A percentile compares a stretch with the other conserved stretches of the same genome.
phyloP scores from a whole-genome alignment of 148 eudicot species.

The Talinum fruticosum region DNA sequence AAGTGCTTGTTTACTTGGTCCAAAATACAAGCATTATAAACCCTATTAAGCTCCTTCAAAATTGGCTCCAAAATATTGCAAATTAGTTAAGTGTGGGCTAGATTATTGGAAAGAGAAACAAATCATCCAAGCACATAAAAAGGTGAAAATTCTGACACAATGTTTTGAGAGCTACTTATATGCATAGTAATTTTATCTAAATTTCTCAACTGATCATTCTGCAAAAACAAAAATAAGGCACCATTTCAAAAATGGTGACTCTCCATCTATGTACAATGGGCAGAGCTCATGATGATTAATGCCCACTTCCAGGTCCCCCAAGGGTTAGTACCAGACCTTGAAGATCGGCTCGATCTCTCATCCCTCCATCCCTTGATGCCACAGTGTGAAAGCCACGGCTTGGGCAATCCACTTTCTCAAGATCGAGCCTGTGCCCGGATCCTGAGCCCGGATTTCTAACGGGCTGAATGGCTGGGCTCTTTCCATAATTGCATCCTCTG shows the following conservation, averaged over 20 bases:
- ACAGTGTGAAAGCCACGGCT: constrained; percentile 24
- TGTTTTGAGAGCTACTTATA: neutral
- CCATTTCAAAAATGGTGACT: neutral
- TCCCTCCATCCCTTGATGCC: constrained; percentile 28
- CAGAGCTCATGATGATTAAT: neutral
- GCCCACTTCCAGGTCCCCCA: constrained; percentile 62
- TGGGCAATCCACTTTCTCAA: constrained; percentile 27
- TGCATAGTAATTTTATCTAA: neutral
- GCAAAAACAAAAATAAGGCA: neutral
- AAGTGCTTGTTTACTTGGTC: too few species aligned
- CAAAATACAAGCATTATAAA: too few species aligned
- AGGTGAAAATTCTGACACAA: neutral
- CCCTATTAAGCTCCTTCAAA: neutral
- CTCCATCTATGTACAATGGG: constrained; percentile 1
- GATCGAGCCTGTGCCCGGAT: constrained; percentile 12
- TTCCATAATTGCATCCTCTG: constrained; percentile 15
- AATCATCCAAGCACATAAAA: too few species aligned
- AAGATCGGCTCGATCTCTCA: constrained; percentile 50
- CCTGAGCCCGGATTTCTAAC: constrained; percentile 2
- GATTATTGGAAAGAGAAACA: too few species aligned
- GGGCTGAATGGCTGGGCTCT: constrained; percentile 16
- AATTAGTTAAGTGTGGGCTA: too few species aligned
- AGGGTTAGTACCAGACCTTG: constrained; percentile 78
- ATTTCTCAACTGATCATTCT: neutral
- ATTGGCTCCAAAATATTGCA: neutral